Conservation (phyloP, 345 rosid species). For the Linum trigynum region DNA sequence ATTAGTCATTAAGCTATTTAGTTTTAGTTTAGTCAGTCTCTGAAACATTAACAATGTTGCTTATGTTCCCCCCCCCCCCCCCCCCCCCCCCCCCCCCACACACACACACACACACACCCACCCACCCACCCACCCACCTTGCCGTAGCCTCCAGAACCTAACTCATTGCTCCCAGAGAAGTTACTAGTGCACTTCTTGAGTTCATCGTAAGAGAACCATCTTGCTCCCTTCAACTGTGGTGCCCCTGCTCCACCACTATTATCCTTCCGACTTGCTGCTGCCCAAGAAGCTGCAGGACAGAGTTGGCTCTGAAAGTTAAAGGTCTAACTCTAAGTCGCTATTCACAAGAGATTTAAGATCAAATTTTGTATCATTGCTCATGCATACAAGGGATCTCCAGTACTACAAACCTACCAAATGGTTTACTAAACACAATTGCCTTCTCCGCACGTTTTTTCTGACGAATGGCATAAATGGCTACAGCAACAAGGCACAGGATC, state of each 20-base stretch:
- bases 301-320: not conserved
- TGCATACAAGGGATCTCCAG: not conserved
- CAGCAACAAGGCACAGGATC: constrained; percentile 52
- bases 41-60: not conserved
- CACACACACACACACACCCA: too few species aligned
- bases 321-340: not conserved
- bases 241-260: constrained; percentile 82
- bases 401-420: constrained; percentile 45
- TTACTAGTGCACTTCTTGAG: constrained; percentile 67
- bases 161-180: constrained; percentile 61
- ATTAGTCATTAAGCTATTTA: not conserved
- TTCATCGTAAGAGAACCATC: constrained; percentile 92
- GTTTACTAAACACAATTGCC: constrained; percentile 76
- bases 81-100: too few species aligned
- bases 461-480: constrained; percentile 65
- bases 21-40: not conserved
- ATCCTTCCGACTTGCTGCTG: constrained; percentile 70
- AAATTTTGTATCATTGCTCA: too few species aligned
- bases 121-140: too few species aligned
- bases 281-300: constrained; percentile 71
- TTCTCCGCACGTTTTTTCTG: constrained; percentile 93
- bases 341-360: too few species aligned
- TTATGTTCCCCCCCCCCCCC: not conserved
- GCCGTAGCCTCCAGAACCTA: constrained; percentile 94
- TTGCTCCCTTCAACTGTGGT: constrained; percentile 88